Base-by-base conservation (phyloP, 1,284 basidiomycete species). In the Tilletia caries region DNA sequence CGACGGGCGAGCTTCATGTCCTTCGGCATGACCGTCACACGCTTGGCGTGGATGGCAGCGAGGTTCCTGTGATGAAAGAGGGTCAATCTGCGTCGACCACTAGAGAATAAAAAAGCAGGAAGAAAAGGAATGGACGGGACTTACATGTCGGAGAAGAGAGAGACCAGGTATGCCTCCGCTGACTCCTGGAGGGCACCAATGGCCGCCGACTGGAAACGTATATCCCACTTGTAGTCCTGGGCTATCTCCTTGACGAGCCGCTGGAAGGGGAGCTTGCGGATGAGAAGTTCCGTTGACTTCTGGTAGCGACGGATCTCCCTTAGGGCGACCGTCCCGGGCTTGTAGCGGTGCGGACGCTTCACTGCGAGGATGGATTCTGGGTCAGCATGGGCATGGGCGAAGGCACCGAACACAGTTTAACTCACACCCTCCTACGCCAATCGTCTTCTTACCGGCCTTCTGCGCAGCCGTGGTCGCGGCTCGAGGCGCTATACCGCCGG, bases 241-340 rank as follows among this genome's bases (percentile, higher is more conserved):
- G 50, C 15, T 12, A 67, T 67, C 66, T 67, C 66, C 32, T 91
- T 79, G 79, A 96, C 94, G 78, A 96, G 86, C 76, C 94, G 91
- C 64, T 92, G 91, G 83, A 97, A 97, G 0, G 94, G 94, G 60
- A 96, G 87, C 83, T 92, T 94, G 75, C 89, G 88, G 72, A 97
- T 86, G 70, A 96, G 85, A 69, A 96, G 85, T 80, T 96, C 93
- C 3, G 94, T 96, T 75, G 88, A 90, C 83, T 92, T 94, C 84
- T 97, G 94, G 84, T 95, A 96, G 81, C 91, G 91, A 74, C 94
- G 87, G 68, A 97, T 96, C 85, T 97, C 94, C 44, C 91, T 88
- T 69, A 97, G 85, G 33, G 94, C 94, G 37, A 54, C 37, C 37
- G 37, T 41, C 37, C 37, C 37, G 37, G 37, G 37, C 37, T 41